phyloP scores from a whole-genome alignment of 179 eudicot genomes.

The Silene noctiflora region DNA sequence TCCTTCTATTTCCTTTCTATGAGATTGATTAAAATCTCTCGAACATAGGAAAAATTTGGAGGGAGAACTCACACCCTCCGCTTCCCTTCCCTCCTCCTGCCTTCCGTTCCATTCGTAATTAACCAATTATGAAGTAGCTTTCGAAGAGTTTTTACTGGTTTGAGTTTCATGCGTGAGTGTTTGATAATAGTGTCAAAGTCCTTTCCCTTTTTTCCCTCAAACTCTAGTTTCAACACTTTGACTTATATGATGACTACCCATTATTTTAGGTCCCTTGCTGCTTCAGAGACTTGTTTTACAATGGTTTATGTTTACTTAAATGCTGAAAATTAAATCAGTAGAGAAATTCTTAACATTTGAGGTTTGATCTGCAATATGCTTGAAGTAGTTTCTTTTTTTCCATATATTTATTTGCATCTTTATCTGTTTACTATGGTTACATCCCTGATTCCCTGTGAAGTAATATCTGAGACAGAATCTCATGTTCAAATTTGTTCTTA shows the following conservation, averaged over 20 bases:
- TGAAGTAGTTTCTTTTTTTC: no score
- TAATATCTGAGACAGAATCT: not conserved
- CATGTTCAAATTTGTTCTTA: not conserved
- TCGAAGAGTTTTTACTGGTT: no score
- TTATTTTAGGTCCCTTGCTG: not conserved
- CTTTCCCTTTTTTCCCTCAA: no score
- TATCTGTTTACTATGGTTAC: not conserved
- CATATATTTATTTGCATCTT: no score
- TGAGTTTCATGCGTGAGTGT: no score
- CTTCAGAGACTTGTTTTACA: not conserved
- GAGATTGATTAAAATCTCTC: no score
- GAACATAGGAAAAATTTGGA: no score
- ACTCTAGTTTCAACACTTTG: not conserved
- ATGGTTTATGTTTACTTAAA: not conserved
- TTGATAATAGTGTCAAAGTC: not conserved
- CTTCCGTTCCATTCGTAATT: no score
- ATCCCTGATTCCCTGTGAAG: not conserved
- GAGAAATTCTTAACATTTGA: not conserved
- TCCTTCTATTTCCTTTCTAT: no score
- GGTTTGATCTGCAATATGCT: not conserved
- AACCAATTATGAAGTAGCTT: no score
- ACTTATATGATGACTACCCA: constrained; percentile 2
- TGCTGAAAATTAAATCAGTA: not conserved
- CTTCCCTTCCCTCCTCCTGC: no score
- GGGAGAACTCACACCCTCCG: no score